These are phyloP conservation scores for Escovopsis sp. DNA, from an alignment of 2,329 filamentous ascomycete species.

Conservation along the genomic window DNA sequence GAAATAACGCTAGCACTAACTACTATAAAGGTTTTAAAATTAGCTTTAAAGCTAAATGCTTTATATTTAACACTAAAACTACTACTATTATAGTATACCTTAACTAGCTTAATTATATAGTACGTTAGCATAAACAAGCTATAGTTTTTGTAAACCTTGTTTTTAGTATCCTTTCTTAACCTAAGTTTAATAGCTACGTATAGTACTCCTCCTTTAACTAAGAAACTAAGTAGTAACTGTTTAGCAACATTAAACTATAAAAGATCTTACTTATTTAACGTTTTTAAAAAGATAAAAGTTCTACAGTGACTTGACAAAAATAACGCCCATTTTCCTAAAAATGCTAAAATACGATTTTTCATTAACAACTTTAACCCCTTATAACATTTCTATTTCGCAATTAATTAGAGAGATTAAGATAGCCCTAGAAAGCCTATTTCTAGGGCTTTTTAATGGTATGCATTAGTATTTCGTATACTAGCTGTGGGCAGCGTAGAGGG, in stretches of 20 bases:
- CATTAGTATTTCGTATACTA: conserved; percentile 4
- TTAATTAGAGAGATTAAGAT: background rate
- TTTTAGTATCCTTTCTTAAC: too few species aligned
- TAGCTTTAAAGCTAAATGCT: background rate
- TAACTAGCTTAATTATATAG: background rate
- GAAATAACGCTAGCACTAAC: background rate
- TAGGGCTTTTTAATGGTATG: background rate
- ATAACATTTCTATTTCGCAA: background rate
- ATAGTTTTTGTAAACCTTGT: too few species aligned
- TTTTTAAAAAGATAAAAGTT: too few species aligned
- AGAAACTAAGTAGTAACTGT: too few species aligned
- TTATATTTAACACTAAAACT: background rate
- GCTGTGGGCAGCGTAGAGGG: background rate
- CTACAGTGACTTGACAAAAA: background rate
- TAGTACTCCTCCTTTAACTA: too few species aligned
- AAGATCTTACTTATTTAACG: too few species aligned
- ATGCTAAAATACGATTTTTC: background rate
- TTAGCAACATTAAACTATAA: too few species aligned
- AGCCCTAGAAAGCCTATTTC: background rate
- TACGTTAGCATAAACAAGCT: too few species aligned
- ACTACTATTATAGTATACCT: too few species aligned
- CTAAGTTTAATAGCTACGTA: too few species aligned
- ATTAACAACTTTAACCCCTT: background rate
- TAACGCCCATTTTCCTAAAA: background rate
- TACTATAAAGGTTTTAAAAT: background rate